These are phyloP conservation scores for Fusarium praegraminearum DNA, from an alignment of 2,329 filamentous ascomycete genomes.

Conservation along the genomic window DNA sequence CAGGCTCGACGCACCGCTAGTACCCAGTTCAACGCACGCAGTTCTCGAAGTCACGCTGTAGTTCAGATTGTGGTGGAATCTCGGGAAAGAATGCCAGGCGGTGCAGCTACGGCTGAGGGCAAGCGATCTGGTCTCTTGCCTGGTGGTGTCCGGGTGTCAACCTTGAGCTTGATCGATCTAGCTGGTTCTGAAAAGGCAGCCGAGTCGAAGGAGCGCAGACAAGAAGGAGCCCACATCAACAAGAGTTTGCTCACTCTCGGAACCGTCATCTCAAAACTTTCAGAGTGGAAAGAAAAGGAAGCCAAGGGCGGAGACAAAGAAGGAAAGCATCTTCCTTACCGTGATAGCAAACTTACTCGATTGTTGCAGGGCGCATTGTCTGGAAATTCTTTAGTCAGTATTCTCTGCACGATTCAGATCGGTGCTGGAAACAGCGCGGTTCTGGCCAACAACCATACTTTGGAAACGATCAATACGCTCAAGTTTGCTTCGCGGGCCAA, in stretches of 20 bases:
- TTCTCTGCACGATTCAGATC: constrained; percentile 95
- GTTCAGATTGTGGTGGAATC: constrained; percentile 99
- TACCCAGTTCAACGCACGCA: constrained; percentile 96
- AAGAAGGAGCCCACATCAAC: constrained; percentile 98
- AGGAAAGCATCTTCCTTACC: constrained; percentile 92
- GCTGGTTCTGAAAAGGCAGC: constrained; percentile 96
- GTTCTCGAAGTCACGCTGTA: constrained; percentile 97
- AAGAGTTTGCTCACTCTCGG: constrained; percentile 95
- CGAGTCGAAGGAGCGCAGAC: constrained; percentile 91
- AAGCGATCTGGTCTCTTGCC: constrained; percentile 79
- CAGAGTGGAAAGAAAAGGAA: constrained; percentile 86
- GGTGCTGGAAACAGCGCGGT: constrained; percentile 80
- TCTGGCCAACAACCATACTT: constrained; percentile 78
- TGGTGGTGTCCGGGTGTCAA: constrained; percentile 94
- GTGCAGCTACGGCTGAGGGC: constrained; percentile 53
- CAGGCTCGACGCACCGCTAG: constrained; percentile 90
- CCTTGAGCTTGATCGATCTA: constrained; percentile 93
- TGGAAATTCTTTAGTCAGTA: constrained; percentile 94
- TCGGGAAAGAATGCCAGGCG: constrained; percentile 80
- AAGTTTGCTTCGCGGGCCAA: constrained; percentile 97
- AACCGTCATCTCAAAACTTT: constrained; percentile 94
- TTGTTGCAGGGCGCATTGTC: constrained; percentile 92
- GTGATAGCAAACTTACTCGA: constrained; percentile 96
- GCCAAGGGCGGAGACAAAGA: constrained; percentile 81
- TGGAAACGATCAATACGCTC: constrained; percentile 93